Evolutionary conservation across 805 yeast species (phyloP).

Genomic region (Blastobotrys americana): DNA sequence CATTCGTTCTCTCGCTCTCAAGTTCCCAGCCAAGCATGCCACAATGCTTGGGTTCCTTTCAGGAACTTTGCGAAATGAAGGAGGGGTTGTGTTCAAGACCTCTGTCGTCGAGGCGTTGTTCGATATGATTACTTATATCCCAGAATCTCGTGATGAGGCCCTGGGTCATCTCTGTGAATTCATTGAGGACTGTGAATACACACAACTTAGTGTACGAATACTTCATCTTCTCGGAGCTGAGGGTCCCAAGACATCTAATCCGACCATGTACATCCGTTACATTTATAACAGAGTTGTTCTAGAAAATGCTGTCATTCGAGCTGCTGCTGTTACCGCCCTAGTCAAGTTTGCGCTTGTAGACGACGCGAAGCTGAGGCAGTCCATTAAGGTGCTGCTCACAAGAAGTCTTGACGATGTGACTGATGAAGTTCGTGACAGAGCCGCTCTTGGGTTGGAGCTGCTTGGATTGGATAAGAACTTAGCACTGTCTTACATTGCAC

Average conservation of each 20-base stretch:
- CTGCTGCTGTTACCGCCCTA: conserved; percentile 89
- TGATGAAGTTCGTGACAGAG: conserved; percentile 98
- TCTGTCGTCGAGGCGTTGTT: conserved; percentile 87
- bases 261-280: conserved; percentile 88
- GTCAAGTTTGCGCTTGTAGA: conserved; percentile 78
- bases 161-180: conserved; percentile 89
- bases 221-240: conserved; percentile 88
- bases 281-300: conserved; percentile 94
- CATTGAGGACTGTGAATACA: conserved; percentile 96
- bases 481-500: conserved; percentile 48
- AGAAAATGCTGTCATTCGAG: conserved; percentile 91
- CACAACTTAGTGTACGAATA: conserved; percentile 88
- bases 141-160: conserved; percentile 74
- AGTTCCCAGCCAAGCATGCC: conserved; percentile 86
- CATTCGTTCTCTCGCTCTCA: conserved; percentile 80
- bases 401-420: conserved; percentile 85
- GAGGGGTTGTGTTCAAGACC: conserved; percentile 78
- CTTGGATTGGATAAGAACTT: conserved; percentile 39
- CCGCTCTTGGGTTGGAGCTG: conserved; percentile 73
- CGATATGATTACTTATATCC: conserved; percentile 82
- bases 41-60: conserved; percentile 74
- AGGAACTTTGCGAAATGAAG: conserved; percentile 82
- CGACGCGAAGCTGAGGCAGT: conserved; percentile 57
- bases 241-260: conserved; percentile 81
- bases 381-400: conserved; percentile 65